These are phyloP conservation scores for Porcisia deanei DNA, from an alignment of 208 protist species.

Conservation along the genomic window DNA sequence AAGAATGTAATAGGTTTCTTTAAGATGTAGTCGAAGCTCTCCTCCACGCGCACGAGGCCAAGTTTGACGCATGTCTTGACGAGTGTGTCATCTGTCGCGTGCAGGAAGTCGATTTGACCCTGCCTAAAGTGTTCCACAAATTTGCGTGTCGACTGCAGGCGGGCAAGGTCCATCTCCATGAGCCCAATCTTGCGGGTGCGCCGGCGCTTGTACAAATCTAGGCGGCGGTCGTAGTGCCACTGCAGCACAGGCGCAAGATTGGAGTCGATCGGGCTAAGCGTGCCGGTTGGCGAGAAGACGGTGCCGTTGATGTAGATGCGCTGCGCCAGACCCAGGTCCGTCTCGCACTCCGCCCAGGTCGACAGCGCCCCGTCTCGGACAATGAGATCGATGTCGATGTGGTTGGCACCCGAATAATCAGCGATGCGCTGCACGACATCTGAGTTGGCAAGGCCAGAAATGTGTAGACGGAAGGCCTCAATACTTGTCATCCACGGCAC, in stretches of 20 bases:
- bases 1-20: conserved; percentile 91
- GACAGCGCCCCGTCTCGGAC: conserved; percentile 53
- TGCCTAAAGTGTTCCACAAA: conserved; percentile 88
- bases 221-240: conserved; percentile 92
- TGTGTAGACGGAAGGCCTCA: conserved; percentile 74
- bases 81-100: conserved; percentile 78
- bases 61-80: conserved; percentile 67
- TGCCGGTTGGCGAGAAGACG: conserved; percentile 83
- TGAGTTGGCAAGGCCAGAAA: conserved; percentile 63
- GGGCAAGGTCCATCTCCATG: conserved; percentile 68
- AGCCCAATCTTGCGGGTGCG: conserved; percentile 71
- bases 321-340: conserved; percentile 67
- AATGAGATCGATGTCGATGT: conserved; percentile 90
- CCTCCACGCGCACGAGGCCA: conserved; percentile 72
- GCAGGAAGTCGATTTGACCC: conserved; percentile 86
- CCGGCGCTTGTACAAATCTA: conserved; percentile 89
- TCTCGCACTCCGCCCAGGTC: conserved; percentile 80
- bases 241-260: conserved; percentile 79
- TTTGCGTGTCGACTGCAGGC: conserved; percentile 69
- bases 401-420: conserved; percentile 90
- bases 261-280: conserved; percentile 72
- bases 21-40: conserved; percentile 85
- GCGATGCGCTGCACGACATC: conserved; percentile 88
- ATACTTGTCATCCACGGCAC: conserved; percentile 77
- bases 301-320: conserved; percentile 86